Evolutionary conservation across 371 early-diverging fungal genomes (phyloP), one percentile per base, ranked within the genome.

Genomic region (Circinella minor): DNA sequence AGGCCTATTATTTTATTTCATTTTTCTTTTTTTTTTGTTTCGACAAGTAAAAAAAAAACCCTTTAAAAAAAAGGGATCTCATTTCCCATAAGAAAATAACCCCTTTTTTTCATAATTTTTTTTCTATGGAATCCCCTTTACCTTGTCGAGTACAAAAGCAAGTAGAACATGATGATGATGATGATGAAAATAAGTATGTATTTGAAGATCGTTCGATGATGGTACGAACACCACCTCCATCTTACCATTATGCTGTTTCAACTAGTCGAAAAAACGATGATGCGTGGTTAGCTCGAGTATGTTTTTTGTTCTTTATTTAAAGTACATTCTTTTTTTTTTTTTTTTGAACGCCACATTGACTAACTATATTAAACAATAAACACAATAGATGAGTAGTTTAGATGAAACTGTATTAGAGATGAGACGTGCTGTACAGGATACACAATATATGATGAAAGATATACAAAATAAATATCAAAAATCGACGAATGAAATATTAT

Each of bases 371-470:
- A 0, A 27, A 27, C 27, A 27, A 51, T n/a, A 51, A 51, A 5
- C 8, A 8, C 15, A 5, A 15, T 57, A 57, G 57, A 57, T 57
- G 57, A 57, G 27, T 13, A 57, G 57, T 34, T 4, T 57, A 34
- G 57, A 57, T 34, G 57, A 68, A 48, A 68, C 68, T 0, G 38
- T 68, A 51, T 7, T 49, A 47, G 49, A 68, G 34, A 68, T 68
- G 68, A 34, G 54, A 51, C 36, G 49, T 20, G 68, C 46, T 15
- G 51, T 68, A 11, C 51, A 68, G 15, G 55, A 68, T 3, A 68
- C 68, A 11, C 68, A 68, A 8, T 43, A 17, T 39, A 68, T 62
- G 61, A 51, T 68, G 39, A 37, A 51, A 17, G 51, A 54, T 8
- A 68, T 61, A 36, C 61, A 65, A 51, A 51, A 5, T 38, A 47